Evolutionary conservation across 805 yeast genomes (phyloP), one percentile per base, ranked within the genome.

Genomic region (Yamadazyma kitorensis): DNA sequence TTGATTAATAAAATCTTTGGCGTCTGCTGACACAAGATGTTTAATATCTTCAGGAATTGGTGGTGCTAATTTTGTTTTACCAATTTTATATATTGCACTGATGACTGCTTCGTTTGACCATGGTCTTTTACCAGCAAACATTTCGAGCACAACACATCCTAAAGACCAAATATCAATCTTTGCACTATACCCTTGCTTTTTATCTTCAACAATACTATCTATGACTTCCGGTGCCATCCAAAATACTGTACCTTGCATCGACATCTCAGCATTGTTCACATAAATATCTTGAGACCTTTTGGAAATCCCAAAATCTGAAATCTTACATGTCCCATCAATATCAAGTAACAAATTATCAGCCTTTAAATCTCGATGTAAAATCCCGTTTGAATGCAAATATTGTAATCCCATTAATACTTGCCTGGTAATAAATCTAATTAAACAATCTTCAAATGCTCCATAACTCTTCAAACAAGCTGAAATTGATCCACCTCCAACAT

Each of bases 191-290:
- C 98, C 98, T 54, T 83, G 93, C 44, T 80, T 80, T 47, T 74
- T 74, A 47, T 78, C 76, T 43, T 78, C 82, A 3, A 77, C 80
- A 14, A 79, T 79, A 39, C 86, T 87, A 54, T 88, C 91, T 32
- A 93, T 88, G 44, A 94, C 96, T 54, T 93, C 99, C 0, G 99
- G 99, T 1, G 99, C 99, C 98, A 93, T 93, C 98, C 98, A 93
- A 57, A 89, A 93, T 1, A 94, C 87, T 0, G 98, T 89, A 16
- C 99, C 99, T 59, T 94, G 96, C 95, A 86, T 87, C 9, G 97
- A 89, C 95, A 89, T 86, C 36, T 87, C 96, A 4, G 96, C 87
- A 49, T 86, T 80, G 56, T 93, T 88, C 19, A 85, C 80, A 55
- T 93, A 91, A 16, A 91, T 86, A 54, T 93, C 89, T 34, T 59